Base-by-base conservation (phyloP, 129 eudicot genomes). In the Scalesia atractyloides region DNA sequence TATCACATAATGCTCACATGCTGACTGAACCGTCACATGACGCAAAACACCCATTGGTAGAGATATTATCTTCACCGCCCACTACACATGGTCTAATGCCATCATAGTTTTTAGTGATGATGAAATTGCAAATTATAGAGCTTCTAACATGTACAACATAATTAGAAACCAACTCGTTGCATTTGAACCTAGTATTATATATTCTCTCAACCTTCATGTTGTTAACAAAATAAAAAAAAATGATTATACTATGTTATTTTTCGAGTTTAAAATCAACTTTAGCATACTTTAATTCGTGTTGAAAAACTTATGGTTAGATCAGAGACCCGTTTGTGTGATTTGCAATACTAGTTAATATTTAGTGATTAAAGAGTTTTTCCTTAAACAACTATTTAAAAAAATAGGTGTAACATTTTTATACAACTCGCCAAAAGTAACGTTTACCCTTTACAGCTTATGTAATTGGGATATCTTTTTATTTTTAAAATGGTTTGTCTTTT, bases 371-470 rank as follows among this genome's bases (percentile, higher is more conserved):
- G 37, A 10, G 14, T 9, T 9, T 22, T 10, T 36, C 15, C 17
- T 24, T 11, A 24, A 12, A 59, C 13, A 59, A 6, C 16, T 59
- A 7, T 12, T 26, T 58, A 22, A 3, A 0, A 22, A 18, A 58
- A 24, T 24, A 16, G 8, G 7, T 11, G 37, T 13, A 58, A 58
- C n/a, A 10, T 3, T 26, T 57, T 58, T 58, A 4, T 58, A 26
- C 62, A 56, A 56, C 14, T 56, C 34, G 16, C 61, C 61, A 54
- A 54, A 36, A 36, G 43, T n/a, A 44, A 66, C 53, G 17, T 19
- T 41, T 44, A 46, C 57, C 53, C 20, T 66, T 47, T 66, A 66
- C 54, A 43, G 19, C 39, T 13, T 11, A 20, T 46, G 26, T 22
- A 5, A 66, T 66, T 66, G 36, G 13, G 15, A 5, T 46, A 11